Percentiles rank a stretch among this genome's conserved stretches.
Conservation (phyloP, 306 rosid species). For the Carpinus viminea region DNA sequence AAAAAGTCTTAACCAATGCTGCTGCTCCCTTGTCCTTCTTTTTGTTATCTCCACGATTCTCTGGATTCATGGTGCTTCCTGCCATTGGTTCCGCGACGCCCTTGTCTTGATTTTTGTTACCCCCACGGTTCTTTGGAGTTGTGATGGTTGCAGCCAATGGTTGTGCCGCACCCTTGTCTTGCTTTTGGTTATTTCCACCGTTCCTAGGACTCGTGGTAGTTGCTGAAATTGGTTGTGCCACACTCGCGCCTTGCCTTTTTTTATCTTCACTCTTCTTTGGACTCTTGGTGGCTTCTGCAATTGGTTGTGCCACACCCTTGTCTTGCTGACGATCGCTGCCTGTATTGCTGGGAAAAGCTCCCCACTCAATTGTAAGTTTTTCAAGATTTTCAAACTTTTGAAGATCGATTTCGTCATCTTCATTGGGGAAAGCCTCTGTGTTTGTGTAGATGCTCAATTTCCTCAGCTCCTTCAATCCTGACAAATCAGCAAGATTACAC, state of each 20-base stretch:
- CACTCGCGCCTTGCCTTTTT: neutral
- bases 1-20: too few species aligned
- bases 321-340: too few species aligned
- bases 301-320: neutral
- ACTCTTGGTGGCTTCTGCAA: neutral
- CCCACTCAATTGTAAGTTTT: neutral
- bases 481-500: constrained; percentile 9
- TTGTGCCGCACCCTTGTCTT: neutral
- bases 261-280: neutral
- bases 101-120: neutral
- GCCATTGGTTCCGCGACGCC: neutral
- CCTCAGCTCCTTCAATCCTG: neutral
- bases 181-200: neutral
- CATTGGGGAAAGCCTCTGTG: neutral
- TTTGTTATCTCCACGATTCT: neutral
- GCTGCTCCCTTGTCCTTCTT: neutral
- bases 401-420: neutral
- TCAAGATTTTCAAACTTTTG: neutral
- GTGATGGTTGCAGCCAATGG: neutral
- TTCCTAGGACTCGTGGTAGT: neutral
- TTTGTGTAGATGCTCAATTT: constrained; percentile 25
- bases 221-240: neutral
- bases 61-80: neutral
- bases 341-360: neutral
- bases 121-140: neutral